Evolutionary conservation across 2,329 filamentous ascomycete genomes (phyloP).

Genomic region (Lachnellula suecica): DNA sequence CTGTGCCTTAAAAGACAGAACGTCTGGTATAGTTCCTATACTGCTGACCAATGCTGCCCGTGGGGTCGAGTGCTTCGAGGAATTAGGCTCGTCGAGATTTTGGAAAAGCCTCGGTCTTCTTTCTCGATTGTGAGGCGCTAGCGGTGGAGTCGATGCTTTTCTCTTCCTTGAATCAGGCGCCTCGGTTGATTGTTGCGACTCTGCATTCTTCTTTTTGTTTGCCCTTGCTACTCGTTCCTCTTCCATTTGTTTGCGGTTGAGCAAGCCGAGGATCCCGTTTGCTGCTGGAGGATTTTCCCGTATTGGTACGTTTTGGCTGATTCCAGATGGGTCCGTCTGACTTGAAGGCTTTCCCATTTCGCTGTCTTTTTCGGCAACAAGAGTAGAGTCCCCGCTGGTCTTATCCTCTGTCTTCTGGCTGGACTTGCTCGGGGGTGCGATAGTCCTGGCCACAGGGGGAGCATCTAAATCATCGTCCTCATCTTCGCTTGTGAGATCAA

Average conservation of each 20-base stretch:
- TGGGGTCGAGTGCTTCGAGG: neutral
- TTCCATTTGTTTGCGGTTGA: conserved; percentile 85
- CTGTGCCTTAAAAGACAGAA: conserved; percentile 10
- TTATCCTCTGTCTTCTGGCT: neutral
- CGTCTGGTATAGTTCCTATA: neutral
- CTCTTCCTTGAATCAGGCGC: conserved; percentile 22
- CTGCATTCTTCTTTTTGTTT: conserved; percentile 42
- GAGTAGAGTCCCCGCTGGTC: neutral
- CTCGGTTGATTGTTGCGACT: conserved; percentile 35
- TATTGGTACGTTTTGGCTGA: neutral
- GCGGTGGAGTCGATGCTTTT: conserved; percentile 33
- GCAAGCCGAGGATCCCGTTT: conserved; percentile 37
- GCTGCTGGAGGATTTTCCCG: neutral
- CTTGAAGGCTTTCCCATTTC: neutral
- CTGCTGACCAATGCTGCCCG: neutral
- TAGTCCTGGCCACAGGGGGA: conserved; percentile 13
- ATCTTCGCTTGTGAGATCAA: conserved; percentile 34
- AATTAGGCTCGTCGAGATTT: neutral
- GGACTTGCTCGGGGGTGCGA: neutral
- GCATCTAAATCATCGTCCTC: conserved; percentile 34
- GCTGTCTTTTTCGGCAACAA: neutral
- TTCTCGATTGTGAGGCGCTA: conserved; percentile 3
- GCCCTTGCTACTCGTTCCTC: conserved; percentile 71
- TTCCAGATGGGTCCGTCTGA: neutral
- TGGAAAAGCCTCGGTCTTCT: conserved; percentile 10